Evolutionary conservation across 768 basidiomycete species (phyloP).

Genomic region (Termitomyces eurrhizus): DNA sequence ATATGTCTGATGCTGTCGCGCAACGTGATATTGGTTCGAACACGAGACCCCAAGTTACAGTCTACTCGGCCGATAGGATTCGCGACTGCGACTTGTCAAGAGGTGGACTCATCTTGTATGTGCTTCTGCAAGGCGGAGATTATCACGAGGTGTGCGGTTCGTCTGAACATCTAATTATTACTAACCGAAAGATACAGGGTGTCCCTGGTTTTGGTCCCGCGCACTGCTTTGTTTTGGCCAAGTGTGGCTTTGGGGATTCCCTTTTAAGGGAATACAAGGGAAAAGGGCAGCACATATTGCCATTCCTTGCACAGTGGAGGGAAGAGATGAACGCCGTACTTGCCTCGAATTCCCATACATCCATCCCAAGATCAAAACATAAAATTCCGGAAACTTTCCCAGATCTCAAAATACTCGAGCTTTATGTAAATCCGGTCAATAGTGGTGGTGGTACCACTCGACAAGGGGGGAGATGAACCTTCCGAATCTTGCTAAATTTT

Average conservation of each 20-base stretch:
- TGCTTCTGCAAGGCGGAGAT: slow-evolving; percentile 67
- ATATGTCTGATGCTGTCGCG: slow-evolving; percentile 19
- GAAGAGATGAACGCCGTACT: slow-evolving; percentile 43
- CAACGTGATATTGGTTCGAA: slow-evolving; percentile 9
- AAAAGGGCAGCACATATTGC: slow-evolving; percentile 32
- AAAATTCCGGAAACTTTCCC: slow-evolving; percentile 51
- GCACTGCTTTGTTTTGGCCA: slow-evolving; percentile 58
- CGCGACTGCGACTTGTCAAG: slow-evolving; percentile 50
- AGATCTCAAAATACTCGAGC: slow-evolving; percentile 47
- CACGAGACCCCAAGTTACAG: not conserved
- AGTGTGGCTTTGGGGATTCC: slow-evolving; percentile 58
- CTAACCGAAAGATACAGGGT: slow-evolving; percentile 9
- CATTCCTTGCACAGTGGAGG: slow-evolving; percentile 51
- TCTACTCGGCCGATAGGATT: slow-evolving; percentile 11
- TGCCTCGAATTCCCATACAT: slow-evolving; percentile 42
- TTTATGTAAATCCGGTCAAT: slow-evolving; percentile 40
- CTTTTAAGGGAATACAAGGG: slow-evolving; percentile 32
- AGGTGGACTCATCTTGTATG: slow-evolving; percentile 60
- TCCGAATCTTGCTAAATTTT: slow-evolving; percentile 50
- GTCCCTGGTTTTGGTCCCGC: slow-evolving; percentile 47
- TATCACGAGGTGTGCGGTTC: slow-evolving; percentile 35
- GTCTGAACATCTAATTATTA: slow-evolving; percentile 2
- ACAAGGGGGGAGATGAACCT: slow-evolving; percentile 44
- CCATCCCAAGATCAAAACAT: slow-evolving; percentile 29
- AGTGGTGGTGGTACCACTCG: slow-evolving; percentile 22